Conservation (phyloP, 2,329 filamentous ascomycete genomes). For the Pseudodiploospora longispora region DNA sequence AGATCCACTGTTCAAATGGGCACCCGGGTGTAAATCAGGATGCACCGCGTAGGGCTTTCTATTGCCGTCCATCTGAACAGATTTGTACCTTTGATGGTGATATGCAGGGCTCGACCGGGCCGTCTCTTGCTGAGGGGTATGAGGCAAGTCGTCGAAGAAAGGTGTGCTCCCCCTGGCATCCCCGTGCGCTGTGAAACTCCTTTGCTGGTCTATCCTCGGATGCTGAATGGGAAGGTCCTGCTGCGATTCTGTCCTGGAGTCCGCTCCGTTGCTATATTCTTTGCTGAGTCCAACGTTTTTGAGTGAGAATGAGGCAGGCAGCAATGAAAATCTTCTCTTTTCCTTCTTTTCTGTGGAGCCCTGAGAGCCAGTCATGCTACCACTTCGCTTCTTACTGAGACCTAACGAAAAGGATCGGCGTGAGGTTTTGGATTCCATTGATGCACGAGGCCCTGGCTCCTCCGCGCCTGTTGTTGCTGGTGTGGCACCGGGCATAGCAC, state of each 20-base stretch:
- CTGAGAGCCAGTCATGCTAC: conserved; percentile 53
- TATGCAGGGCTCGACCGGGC: conserved; percentile 24
- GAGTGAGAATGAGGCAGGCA: conserved; percentile 56
- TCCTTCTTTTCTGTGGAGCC: conserved; percentile 47
- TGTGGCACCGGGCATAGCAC: conserved; percentile 13
- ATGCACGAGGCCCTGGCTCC: conserved; percentile 44
- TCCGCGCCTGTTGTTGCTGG: conserved; percentile 28
- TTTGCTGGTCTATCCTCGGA: conserved; percentile 19
- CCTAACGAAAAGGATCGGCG: conserved; percentile 64
- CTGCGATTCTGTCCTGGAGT: conserved; percentile 42
- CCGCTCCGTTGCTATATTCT: conserved; percentile 39
- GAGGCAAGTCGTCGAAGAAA: conserved; percentile 32
- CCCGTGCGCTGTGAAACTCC: conserved; percentile 27
- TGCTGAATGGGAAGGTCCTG: conserved; percentile 46
- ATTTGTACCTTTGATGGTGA: conserved; percentile 34
- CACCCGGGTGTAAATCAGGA: conserved; percentile 35
- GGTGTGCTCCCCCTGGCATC: conserved; percentile 28
- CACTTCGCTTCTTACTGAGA: conserved; percentile 62
- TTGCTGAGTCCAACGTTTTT: conserved; percentile 55
- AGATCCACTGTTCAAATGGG: conserved; percentile 42
- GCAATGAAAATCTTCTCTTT: conserved; percentile 62
- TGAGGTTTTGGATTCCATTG: conserved; percentile 60
- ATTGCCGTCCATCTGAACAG: conserved; percentile 29
- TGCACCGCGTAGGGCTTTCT: conserved; percentile 36
- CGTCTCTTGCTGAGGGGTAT: conserved; percentile 25